Conservation (phyloP, 78 protist species). For the Dictyostelium intermedium region DNA sequence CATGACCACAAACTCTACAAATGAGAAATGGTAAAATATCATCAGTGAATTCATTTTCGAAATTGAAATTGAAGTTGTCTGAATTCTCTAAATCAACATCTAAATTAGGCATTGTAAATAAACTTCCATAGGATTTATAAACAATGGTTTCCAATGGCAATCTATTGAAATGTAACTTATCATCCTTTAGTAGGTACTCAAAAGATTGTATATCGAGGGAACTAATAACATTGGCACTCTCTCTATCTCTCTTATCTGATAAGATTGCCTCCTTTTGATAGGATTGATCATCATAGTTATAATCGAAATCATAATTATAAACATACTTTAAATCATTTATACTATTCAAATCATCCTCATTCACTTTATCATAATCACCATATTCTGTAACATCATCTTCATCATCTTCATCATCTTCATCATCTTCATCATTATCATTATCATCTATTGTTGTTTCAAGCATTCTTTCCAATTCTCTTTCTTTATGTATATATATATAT, state of each 20-base stretch:
- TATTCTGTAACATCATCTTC: neutral
- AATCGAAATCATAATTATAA: neutral
- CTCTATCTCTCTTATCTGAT: neutral
- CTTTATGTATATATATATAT: neutral
- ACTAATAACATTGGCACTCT: neutral
- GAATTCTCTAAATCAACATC: neutral
- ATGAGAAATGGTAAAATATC: neutral
- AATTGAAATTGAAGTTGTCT: neutral
- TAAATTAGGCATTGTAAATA: neutral
- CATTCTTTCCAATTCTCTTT: neutral
- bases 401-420: neutral
- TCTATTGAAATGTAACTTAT: neutral
- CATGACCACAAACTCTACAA: neutral
- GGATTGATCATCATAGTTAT: neutral
- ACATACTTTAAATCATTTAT: neutral
- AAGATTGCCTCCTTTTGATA: neutral
- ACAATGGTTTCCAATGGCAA: neutral
- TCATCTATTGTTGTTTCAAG: neutral
- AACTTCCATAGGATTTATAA: neutral
- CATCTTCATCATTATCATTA: neutral
- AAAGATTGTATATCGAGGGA: neutral
- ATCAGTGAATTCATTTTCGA: neutral
- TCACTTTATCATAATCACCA: neutral
- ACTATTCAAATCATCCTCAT: neutral
- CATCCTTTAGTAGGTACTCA: neutral